Evolutionary conservation across 2,329 filamentous ascomycete species (phyloP).

Genomic region (Ophiostoma perfectum): DNA sequence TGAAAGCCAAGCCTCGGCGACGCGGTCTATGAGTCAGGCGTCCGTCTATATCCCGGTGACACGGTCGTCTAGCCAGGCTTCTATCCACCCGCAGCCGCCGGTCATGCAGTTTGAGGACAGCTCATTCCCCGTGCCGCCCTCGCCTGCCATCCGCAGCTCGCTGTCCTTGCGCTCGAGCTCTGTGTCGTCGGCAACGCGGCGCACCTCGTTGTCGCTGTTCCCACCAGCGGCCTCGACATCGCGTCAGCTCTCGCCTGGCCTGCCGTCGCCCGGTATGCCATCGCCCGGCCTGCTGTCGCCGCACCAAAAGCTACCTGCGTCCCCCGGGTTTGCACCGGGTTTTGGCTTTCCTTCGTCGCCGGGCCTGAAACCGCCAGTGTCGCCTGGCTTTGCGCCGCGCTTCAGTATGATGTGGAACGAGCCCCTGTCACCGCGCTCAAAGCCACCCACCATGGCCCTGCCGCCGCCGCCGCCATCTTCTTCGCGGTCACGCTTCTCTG

Average conservation of each 20-base stretch:
- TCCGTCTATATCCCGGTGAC: constrained; percentile 11
- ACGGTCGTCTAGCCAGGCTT: constrained; percentile 4
- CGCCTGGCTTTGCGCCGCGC: background rate
- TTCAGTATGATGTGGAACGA: constrained; percentile 2
- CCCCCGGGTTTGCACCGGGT: background rate
- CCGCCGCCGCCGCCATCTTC: background rate
- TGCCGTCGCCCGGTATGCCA: constrained; percentile 1
- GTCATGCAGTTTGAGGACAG: constrained; percentile 22
- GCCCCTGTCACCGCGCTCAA: constrained; percentile 14
- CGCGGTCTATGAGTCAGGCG: constrained; percentile 10
- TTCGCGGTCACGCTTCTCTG: background rate
- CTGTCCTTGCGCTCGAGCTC: constrained; percentile 3
- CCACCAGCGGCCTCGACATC: background rate
- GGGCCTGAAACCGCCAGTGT: background rate
- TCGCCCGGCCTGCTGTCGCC: background rate
- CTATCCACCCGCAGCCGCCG: constrained; percentile 7
- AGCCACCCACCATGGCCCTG: constrained; percentile 14
- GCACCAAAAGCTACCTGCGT: background rate
- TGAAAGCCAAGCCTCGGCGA: background rate
- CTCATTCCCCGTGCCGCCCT: constrained; percentile 18
- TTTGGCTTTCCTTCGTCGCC: background rate
- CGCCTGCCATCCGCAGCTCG: constrained; percentile 13
- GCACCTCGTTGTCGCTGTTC: constrained; percentile 10
- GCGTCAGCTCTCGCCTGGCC: background rate
- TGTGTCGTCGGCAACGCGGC: background rate